phyloP scores from a whole-genome alignment of 2,329 filamentous ascomycete genomes.

The Ophiostoma sp. region DNA sequence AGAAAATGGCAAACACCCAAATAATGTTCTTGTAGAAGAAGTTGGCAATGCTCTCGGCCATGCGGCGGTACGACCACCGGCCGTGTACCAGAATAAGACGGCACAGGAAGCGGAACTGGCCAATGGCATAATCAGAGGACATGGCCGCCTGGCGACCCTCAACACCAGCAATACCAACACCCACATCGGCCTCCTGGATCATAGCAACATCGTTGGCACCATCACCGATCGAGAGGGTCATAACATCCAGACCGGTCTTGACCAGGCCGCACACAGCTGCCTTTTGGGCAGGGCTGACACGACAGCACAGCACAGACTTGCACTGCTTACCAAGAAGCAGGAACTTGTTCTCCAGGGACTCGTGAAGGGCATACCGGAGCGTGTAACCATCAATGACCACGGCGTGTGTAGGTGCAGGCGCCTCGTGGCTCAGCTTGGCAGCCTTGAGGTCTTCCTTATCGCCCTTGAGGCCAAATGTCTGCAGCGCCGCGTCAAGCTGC shows the following conservation, averaged over 20 bases:
- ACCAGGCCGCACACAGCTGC: conserved; percentile 96
- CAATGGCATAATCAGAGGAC: conserved; percentile 94
- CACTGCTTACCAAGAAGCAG: conserved; percentile 94
- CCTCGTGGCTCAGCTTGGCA: conserved; percentile 77
- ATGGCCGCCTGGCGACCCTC: conserved; percentile 91
- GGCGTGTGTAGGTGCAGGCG: conserved; percentile 82
- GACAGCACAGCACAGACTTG: conserved; percentile 91
- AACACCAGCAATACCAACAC: conserved; percentile 88
- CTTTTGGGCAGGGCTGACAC: conserved; percentile 95
- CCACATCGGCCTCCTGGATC: conserved; percentile 97
- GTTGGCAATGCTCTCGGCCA: conserved; percentile 92
- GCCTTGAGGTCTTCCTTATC: conserved; percentile 76
- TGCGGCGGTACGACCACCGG: conserved; percentile 89
- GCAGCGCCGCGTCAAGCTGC: conserved; percentile 69
- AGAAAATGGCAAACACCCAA: conserved; percentile 95
- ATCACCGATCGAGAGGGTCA: conserved; percentile 90
- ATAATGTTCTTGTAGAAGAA: conserved; percentile 99
- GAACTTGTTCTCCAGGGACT: conserved; percentile 83
- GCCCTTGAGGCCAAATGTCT: conserved; percentile 71
- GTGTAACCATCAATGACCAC: conserved; percentile 94
- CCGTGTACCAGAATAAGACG: conserved; percentile 84
- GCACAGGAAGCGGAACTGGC: conserved; percentile 84
- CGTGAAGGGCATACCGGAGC: conserved; percentile 78
- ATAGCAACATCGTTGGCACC: conserved; percentile 95
- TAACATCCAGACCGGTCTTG: conserved; percentile 88